Percentiles rank a stretch among this genome's conserved stretches.
Evolutionary conservation across 2,329 filamentous ascomycete genomes (phyloP).

Genomic region (Colletotrichum scovillei): DNA sequence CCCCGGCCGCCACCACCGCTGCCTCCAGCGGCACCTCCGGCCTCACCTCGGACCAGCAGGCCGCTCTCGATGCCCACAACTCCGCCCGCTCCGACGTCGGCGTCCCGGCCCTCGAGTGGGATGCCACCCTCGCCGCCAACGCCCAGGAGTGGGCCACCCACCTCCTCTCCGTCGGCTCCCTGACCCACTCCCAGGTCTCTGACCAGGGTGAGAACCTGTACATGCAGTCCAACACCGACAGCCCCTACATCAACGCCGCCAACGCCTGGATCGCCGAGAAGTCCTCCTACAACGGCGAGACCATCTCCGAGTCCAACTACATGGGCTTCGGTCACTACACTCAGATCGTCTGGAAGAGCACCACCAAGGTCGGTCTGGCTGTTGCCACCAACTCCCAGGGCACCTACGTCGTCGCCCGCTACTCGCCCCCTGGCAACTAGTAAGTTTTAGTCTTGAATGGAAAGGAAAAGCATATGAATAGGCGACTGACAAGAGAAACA

Average conservation of each 20-base stretch:
- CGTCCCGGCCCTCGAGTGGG: conserved; percentile 38
- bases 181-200: conserved; percentile 29
- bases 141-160: conserved; percentile 37
- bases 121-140: conserved; percentile 42
- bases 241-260: conserved; percentile 30
- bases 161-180: conserved; percentile 31
- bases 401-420: conserved; percentile 47
- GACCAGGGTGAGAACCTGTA: conserved; percentile 36
- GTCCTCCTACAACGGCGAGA: conserved; percentile 31
- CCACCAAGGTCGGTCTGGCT: conserved; percentile 47
- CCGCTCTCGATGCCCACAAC: conserved; percentile 35
- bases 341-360: conserved; percentile 46
- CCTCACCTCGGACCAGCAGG: conserved; percentile 27
- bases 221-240: conserved; percentile 30
- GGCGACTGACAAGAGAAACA: neutral
- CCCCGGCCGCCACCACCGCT: conserved; percentile 18
- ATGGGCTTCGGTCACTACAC: conserved; percentile 44
- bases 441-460: conserved; percentile 15
- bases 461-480: too few species aligned
- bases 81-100: conserved; percentile 32
- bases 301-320: conserved; percentile 32
- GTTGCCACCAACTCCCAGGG: conserved; percentile 42
- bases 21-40: conserved; percentile 25
- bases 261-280: conserved; percentile 33
- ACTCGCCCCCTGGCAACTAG: conserved; percentile 47